A percentile compares a stretch with the other conserved stretches of the same genome.
phyloP scores from a whole-genome alignment of 2,329 filamentous ascomycete species.

The Monilinia laxa region DNA sequence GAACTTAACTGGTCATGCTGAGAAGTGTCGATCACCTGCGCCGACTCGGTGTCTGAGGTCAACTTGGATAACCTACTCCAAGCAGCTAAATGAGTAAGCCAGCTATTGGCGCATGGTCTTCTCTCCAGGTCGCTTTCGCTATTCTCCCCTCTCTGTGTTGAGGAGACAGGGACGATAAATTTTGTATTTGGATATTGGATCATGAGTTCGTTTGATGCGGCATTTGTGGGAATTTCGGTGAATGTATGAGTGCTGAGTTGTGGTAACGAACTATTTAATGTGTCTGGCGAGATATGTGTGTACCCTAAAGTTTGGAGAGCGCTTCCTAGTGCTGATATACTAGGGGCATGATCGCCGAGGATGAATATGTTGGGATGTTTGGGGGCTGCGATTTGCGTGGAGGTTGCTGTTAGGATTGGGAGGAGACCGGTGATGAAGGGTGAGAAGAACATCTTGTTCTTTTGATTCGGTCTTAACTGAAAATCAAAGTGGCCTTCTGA shows the following conservation, averaged over 20 bases:
- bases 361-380: constrained; percentile 18
- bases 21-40: background rate
- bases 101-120: constrained; percentile 19
- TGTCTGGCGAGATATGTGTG: constrained; percentile 6
- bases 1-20: background rate
- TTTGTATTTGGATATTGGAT: constrained; percentile 18
- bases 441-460: constrained; percentile 20
- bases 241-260: constrained; percentile 15
- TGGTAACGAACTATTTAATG: constrained; percentile 9
- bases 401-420: constrained; percentile 19
- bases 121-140: background rate
- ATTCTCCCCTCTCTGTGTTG: background rate
- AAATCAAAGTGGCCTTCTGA: background rate
- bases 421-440: constrained; percentile 18
- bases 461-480: background rate
- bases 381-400: constrained; percentile 1
- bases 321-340: constrained; percentile 1
- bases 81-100: constrained; percentile 16
- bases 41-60: background rate
- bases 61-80: constrained; percentile 5
- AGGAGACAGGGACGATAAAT: constrained; percentile 16
- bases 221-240: background rate
- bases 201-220: background rate
- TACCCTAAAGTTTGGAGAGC: constrained; percentile 19
- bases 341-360: constrained; percentile 8